Conservation (phyloP, 306 rosid genomes). For the Cucurbita argyrosperma region DNA sequence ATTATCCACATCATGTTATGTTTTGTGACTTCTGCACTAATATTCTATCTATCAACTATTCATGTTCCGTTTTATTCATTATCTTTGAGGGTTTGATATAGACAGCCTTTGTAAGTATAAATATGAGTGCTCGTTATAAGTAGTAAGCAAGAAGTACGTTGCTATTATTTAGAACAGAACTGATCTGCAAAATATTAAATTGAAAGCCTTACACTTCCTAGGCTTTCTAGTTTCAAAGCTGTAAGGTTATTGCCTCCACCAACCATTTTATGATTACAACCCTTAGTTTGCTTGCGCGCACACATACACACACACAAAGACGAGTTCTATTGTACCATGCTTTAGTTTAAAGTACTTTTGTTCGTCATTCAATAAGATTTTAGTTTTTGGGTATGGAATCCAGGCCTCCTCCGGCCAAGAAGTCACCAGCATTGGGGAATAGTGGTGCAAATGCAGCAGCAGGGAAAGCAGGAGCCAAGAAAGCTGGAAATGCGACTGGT, state of each 20-base stretch:
- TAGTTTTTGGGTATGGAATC: slow-evolving; percentile 1
- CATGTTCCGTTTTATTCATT: not conserved
- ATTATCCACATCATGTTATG: not conserved
- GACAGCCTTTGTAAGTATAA: not conserved
- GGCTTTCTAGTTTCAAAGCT: not conserved
- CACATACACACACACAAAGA: too few species aligned
- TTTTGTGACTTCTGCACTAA: not conserved
- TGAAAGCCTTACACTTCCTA: not conserved
- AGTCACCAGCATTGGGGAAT: slow-evolving; percentile 35
- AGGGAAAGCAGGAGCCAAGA: slow-evolving; percentile 68
- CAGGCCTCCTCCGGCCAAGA: slow-evolving; percentile 61
- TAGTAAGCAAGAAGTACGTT: not conserved
- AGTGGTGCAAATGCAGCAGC: slow-evolving; percentile 23
- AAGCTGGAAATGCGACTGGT: slow-evolving; percentile 42
- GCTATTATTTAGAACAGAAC: not conserved
- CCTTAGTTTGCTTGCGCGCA: not conserved
- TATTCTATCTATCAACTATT: not conserved
- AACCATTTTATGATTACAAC: not conserved
- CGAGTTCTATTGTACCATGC: too few species aligned
- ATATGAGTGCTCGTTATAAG: not conserved
- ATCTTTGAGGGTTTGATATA: not conserved
- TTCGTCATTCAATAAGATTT: not conserved
- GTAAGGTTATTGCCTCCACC: not conserved
- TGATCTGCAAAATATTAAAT: not conserved
- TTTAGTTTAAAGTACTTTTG: too few species aligned